Evolutionary conservation across 2,329 filamentous ascomycete species (phyloP), one percentile per base, ranked within the genome.

Genomic region (Ambrosiella cleistominuta): DNA sequence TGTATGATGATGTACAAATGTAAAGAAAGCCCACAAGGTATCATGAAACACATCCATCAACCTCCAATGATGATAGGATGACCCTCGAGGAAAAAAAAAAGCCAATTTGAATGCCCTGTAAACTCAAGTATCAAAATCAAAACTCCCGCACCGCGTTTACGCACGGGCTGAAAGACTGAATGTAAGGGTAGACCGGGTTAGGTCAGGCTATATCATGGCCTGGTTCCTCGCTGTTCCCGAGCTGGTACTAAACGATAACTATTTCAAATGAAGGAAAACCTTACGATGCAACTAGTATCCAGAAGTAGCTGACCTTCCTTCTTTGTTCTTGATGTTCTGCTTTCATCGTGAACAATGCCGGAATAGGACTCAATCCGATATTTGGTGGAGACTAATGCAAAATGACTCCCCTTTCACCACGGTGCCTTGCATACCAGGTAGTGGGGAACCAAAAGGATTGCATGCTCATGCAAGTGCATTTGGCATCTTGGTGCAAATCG

Each of bases 401-500:
- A 27, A 27, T 27, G 44, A 39, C 42, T 4, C 51, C 51, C 51
- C 51, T 54, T 39, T 54, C 51, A 54, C 7, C 38, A 15, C 51
- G n/a, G n/a, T 54, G n/a, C 51, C 51, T 54, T 54, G 51, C 51
- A 54, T 54, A 27, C 42, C 38, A 17, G 17, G 27, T 40, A 54
- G 51, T 17, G 51, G 51, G 51, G 35, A 38, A 54, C 17, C 36
- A 54, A 13, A 38, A 37, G 38, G 17, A 13, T 17, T 47, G 44
- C 44, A 47, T 47, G n/a, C 44, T 13, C n/a, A 8, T 17, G 44
- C 44, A 47, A 15, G 44, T 8, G n/a, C 44, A 47, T 47, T 47
- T 47, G 44, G 44, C n/a, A 17, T 47, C 11, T 47, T 47, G 44
- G 11, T 47, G 44, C 2, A 47, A 47, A 47, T 13, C 5, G 44